Conservation (phyloP, 495 filamentous ascomycete genomes). For the Penicillium longicatenatum region DNA sequence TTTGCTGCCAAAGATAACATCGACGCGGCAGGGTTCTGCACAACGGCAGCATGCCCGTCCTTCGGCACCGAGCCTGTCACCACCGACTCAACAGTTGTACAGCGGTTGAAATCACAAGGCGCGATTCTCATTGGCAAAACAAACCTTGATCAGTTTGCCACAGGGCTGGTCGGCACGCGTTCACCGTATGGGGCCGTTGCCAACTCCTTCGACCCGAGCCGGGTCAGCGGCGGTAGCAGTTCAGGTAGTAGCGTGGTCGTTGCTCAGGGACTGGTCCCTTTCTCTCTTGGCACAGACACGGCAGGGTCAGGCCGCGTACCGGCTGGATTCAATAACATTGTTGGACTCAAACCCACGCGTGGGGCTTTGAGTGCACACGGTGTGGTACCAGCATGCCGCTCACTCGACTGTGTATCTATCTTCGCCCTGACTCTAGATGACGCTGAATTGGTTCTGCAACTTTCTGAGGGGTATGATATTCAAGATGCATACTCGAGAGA, state of each 20-base stretch:
- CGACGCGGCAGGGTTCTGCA: conserved; percentile 56
- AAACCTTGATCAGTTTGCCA: conserved; percentile 70
- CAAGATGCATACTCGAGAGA: conserved; percentile 59
- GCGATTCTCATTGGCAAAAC: conserved; percentile 66
- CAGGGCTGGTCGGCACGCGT: conserved; percentile 61
- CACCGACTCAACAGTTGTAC: conserved; percentile 27
- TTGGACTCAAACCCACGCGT: conserved; percentile 70
- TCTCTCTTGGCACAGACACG: conserved; percentile 66
- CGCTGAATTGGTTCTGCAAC: conserved; percentile 56
- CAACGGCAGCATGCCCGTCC: conserved; percentile 60
- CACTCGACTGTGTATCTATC: conserved; percentile 58
- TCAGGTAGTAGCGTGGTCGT: conserved; percentile 19
- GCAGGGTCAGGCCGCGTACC: conserved; percentile 67
- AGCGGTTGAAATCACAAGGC: conserved; percentile 40
- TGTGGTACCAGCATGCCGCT: conserved; percentile 52
- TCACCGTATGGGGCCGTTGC: conserved; percentile 58
- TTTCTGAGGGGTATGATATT: conserved; percentile 54
- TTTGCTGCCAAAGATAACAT: conserved; percentile 69
- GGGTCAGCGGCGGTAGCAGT: conserved; percentile 19
- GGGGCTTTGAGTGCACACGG: conserved; percentile 61
- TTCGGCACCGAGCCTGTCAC: conserved; percentile 51
- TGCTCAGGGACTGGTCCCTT: conserved; percentile 55
- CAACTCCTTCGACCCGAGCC: conserved; percentile 3
- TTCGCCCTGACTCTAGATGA: conserved; percentile 54
- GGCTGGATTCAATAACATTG: conserved; percentile 62